These are phyloP conservation scores for Monosporascus sp. DNA, from an alignment of 2,329 filamentous ascomycete species.

Conservation along the genomic window DNA sequence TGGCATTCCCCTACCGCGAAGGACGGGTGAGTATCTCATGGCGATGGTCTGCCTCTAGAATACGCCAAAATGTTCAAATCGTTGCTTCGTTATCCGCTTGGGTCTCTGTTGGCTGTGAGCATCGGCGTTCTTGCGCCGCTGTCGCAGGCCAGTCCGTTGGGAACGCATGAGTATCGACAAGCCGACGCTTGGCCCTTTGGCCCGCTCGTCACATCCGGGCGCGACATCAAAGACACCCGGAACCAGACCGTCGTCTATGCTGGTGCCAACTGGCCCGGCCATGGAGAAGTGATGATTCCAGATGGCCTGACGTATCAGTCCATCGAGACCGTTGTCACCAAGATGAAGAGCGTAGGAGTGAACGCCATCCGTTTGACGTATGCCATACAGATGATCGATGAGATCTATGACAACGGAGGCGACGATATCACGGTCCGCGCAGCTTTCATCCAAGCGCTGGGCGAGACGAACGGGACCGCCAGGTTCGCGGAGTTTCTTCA, in stretches of 20 bases:
- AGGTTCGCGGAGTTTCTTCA: conserved; percentile 46
- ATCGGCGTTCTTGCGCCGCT: conserved; percentile 10
- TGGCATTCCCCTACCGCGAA: too few relatives aligned
- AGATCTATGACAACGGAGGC: conserved; percentile 45
- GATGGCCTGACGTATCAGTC: conserved; percentile 60
- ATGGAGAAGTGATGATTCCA: conserved; percentile 57
- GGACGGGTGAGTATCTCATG: too few relatives aligned
- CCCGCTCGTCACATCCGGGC: conserved; percentile 32
- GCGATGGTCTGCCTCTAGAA: background rate
- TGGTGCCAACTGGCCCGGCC: conserved; percentile 58
- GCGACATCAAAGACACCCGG: conserved; percentile 36
- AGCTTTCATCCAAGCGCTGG: conserved; percentile 41
- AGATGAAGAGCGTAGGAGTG: conserved; percentile 55
- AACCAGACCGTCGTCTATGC: conserved; percentile 43
- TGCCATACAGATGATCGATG: conserved; percentile 59
- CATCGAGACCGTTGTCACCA: conserved; percentile 45
- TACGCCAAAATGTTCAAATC: background rate
- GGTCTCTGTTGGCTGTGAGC: conserved; percentile 19
- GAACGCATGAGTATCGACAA: conserved; percentile 7
- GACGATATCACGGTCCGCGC: conserved; percentile 39
- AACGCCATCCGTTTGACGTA: conserved; percentile 59
- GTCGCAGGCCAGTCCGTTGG: conserved; percentile 15
- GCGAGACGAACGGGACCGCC: conserved; percentile 44
- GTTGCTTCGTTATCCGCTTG: conserved; percentile 2
- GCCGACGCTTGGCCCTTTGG: conserved; percentile 22